Conservation (phyloP, 495 filamentous ascomycete genomes). For the Tuber brumale region DNA sequence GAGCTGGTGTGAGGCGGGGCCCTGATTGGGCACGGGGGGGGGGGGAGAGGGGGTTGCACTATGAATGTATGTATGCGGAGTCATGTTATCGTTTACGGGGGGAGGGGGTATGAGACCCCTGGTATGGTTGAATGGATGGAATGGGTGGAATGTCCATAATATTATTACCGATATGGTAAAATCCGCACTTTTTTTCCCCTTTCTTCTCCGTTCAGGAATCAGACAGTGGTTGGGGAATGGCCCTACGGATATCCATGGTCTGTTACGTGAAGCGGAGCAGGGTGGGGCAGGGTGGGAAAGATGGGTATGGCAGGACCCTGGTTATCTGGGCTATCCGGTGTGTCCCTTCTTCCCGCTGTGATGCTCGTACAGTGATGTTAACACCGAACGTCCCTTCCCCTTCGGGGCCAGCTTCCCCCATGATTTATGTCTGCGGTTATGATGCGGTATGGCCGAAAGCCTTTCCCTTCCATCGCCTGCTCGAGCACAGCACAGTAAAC, state of each 20-base stretch:
- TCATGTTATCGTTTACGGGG: background rate
- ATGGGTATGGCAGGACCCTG: background rate
- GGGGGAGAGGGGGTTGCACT: background rate
- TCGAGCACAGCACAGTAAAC: background rate
- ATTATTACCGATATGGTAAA: background rate
- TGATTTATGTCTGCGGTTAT: background rate
- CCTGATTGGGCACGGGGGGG: background rate
- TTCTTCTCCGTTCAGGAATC: background rate
- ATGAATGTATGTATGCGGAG: background rate
- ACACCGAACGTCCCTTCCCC: background rate
- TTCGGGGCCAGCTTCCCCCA: background rate
- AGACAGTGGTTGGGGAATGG: background rate
- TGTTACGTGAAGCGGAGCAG: background rate
- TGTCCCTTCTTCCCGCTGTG: background rate
- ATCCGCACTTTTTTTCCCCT: background rate
- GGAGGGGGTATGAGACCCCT: background rate
- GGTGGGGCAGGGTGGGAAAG: background rate
- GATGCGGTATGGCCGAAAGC: background rate
- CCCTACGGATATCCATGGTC: background rate
- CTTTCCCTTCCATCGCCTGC: background rate
- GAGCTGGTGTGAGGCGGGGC: constrained; percentile 3
- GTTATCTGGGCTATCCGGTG: background rate
- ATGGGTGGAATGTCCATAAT: background rate
- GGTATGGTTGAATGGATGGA: background rate
- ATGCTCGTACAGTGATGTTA: background rate